Evolutionary conservation across 1,284 basidiomycete species (phyloP), one percentile per base, ranked within the genome.

Genomic region (Ustilago loliicola): DNA sequence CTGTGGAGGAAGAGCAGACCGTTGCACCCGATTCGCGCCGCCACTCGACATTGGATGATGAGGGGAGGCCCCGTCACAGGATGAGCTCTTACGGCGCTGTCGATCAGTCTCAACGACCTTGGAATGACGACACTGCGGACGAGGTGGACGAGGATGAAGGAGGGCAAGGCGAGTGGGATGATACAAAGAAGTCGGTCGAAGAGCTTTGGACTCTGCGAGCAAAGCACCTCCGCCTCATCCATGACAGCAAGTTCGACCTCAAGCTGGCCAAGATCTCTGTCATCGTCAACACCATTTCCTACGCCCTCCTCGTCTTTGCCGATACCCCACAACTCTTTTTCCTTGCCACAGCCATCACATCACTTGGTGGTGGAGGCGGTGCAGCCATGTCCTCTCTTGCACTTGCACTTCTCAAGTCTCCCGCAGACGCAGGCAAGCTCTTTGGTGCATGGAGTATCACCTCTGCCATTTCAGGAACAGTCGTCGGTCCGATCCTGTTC

Each of bases 361-460:
- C 79, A 29, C 52, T 85, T 13, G 83, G 83, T 11, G 78, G 77
- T 1, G 82, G 82, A 2, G 80, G 80, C 0, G 77, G 81, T 40
- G 74, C 84, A 5, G 83, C 85, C n/a, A 75, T 85, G 64, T 80
- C 77, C n/a, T 80, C 77, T n/a, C 75, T 86, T 1, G 81, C 83
- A 1, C 67, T 86, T 23, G 82, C 84, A 8, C 58, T 85, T 48
- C 69, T 85, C 45, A 67, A 74, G 38, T 79, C 72, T 11, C 77
- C 81, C 3, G 68, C 73, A 3, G 80, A 85, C 30, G 82, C 85
- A 3, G 85, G 84, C 7, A 82, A 83, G 55, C 70, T 86, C 30
- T 85, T 86, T 45, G 84, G 80, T 17, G 85, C 85, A 19, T 84
- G 82, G 82, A 77, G 72, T 52, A 81, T 86, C 56, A 63, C 80